Base-by-base conservation (phyloP, 2,329 filamentous ascomycete species). In the Xylaria sp. region DNA sequence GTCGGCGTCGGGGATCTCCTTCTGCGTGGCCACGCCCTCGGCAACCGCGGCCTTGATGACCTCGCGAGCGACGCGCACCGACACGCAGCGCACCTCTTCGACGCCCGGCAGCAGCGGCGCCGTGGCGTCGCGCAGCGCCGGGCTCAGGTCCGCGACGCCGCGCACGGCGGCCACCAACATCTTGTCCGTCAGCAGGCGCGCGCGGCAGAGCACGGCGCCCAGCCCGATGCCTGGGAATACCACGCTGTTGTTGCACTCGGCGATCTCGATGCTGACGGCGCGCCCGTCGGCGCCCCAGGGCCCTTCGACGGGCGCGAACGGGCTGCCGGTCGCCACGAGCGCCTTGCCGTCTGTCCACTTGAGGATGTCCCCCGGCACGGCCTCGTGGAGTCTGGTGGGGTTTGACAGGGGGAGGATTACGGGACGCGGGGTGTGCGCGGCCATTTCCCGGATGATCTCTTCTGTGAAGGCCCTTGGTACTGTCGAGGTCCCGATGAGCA, bases 191-290 rank as follows among this genome's bases (percentile, higher is more conserved):
- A 96, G 77, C 0, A 87, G 81, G 11, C 79, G 82, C 2, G 89
- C 82, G 13, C 91, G 87, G 25, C 83, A 88, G 1, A 96, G 83
- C 0, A 97, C 85, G 7, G 85, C 85, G 10, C 92, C 93, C 1
- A 96, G 87, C 0, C 92, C 92, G 60, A 96, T 94, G 0, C 92
- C 92, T 0, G 92, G 92, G 75, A 96, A 96, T 15, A 90, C 90
- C 33, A 91, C 90, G 0, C 87, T 90, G 77, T 96, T 96, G 78
- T 96, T 96, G 78, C 93, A 96, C 75, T 96, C 92, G 23, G 91
- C 91, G 71, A 84, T 72, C 27, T 81, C 76, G 60, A 83, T 78
- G 63, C 76, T 74, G 1, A 81, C 61, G 7, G 83, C 80, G 0
- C 71, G 54, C 0, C 81, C 83, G 9, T 78, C 73, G 0, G 71